Percentiles rank a stretch among this genome's conserved stretches.
phyloP scores from a whole-genome alignment of 495 filamentous ascomycete genomes.

The Aspergillus biplanus region DNA sequence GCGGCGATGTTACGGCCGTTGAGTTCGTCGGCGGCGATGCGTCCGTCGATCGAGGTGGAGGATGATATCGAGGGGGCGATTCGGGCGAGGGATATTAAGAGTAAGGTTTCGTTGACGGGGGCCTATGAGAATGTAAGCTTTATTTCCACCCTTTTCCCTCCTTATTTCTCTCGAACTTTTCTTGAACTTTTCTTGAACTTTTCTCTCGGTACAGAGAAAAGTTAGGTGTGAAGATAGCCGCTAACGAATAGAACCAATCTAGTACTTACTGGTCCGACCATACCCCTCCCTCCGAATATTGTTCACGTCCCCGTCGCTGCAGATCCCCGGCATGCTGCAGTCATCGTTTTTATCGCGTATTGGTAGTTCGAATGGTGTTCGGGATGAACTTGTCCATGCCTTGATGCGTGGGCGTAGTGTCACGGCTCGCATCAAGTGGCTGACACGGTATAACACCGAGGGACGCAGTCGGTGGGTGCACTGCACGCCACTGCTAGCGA shows the following conservation, averaged over 20 bases:
- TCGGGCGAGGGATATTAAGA: slow-evolving; percentile 11
- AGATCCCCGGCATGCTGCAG: slow-evolving; percentile 63
- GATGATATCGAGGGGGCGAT: slow-evolving; percentile 8
- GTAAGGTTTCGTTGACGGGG: slow-evolving; percentile 34
- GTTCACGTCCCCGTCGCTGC: slow-evolving; percentile 65
- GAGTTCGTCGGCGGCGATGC: not conserved
- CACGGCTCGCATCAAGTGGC: slow-evolving; percentile 66
- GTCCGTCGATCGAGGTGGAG: slow-evolving; percentile 10
- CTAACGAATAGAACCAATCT: not conserved
- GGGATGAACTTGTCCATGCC: slow-evolving; percentile 59
- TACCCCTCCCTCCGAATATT: slow-evolving; percentile 65
- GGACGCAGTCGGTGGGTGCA: slow-evolving; percentile 61
- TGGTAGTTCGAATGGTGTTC: slow-evolving; percentile 53
- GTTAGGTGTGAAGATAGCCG: not conserved
- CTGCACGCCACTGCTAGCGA: slow-evolving; percentile 62
- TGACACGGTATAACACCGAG: slow-evolving; percentile 44
- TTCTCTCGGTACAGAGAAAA: slow-evolving; percentile 7
- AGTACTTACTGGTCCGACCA: slow-evolving; percentile 67
- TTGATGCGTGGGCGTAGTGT: slow-evolving; percentile 63
- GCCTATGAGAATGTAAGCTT: slow-evolving; percentile 52
- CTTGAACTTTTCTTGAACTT: no score
- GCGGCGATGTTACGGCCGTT: not conserved
- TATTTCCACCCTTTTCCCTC: not conserved
- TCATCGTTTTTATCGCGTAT: slow-evolving; percentile 62
- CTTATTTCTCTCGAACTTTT: not conserved